Conservation (phyloP, 75 land plant genomes). For the Larix kaempferi region DNA sequence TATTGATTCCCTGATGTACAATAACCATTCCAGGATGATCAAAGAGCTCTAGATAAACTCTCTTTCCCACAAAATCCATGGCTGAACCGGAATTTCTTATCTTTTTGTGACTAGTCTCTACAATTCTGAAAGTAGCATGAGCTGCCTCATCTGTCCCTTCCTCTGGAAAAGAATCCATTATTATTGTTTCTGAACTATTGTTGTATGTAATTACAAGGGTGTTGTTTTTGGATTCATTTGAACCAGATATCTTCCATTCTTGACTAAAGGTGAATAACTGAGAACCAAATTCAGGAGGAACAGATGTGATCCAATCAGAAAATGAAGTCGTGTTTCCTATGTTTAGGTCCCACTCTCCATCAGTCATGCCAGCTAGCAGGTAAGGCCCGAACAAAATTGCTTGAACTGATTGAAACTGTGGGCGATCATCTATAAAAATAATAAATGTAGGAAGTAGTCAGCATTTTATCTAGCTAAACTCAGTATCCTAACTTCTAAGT, state of each 20-base stretch:
- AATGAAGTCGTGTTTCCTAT: constrained; percentile 7
- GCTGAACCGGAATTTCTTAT: background rate
- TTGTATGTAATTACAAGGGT: constrained; percentile 25
- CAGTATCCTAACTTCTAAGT: too few relatives aligned
- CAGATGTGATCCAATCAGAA: constrained; percentile 36
- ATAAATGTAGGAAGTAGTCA: background rate
- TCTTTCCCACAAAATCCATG: constrained; percentile 25
- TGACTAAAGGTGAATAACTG: constrained; percentile 37
- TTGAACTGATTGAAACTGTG: constrained; percentile 45
- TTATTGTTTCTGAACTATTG: constrained; percentile 14
- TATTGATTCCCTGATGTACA: constrained; percentile 34
- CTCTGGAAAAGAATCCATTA: constrained; percentile 28
- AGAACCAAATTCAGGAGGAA: constrained; percentile 34
- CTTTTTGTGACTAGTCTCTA: background rate
- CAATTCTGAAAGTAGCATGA: constrained; percentile 55
- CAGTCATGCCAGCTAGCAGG: constrained; percentile 64
- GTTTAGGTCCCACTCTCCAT: constrained; percentile 51
- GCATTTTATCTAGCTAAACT: background rate
- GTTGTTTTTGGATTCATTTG: background rate
- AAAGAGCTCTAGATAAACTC: constrained; percentile 68
- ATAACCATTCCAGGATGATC: constrained; percentile 62
- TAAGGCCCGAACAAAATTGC: constrained; percentile 86
- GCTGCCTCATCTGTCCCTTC: constrained; percentile 34
- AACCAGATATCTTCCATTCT: background rate
- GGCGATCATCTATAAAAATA: constrained; percentile 62